Base-by-base conservation (phyloP, 2,329 filamentous ascomycete species). In the Aspergillus fijiensis region DNA sequence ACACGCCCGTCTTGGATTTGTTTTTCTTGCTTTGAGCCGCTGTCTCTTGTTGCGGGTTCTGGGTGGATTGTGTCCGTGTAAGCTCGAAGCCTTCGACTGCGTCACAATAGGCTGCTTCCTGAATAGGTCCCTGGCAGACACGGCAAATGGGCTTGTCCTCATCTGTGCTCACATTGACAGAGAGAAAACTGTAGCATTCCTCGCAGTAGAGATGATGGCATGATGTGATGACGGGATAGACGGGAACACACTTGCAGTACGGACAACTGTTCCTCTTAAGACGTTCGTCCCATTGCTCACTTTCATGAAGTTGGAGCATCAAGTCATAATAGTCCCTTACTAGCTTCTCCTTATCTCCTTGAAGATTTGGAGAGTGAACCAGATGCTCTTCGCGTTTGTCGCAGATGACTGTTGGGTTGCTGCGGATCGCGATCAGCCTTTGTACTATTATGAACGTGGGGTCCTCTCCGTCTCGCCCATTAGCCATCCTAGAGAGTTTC, bases 181-280 rank as follows among this genome's bases (percentile, higher is more conserved):
- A 29, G 3, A 63, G 54, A 11, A 3, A 10, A 2, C 52, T 55
- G 7, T 84, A 72, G 63, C 85, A 88, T 0, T 72, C 68, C 1
- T 69, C 58, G 69, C 86, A 88, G 63, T 84, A 85, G 5, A 86
- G 69, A 61, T 88, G 85, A 16, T 76, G 73, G 66, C 86, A 88
- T 4, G 77, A 71, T 0, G 83, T 84, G 31, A 83, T 72, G 10
- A 76, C 70, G 0, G 81, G 75, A 0, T 77, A 63, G 0, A 70
- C 64, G 0, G 82, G 81, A 0, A 69, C 52, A 23, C 67, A 64
- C 2, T 67, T 63, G 70, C 85, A 87, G 0, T 66, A 62, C 2
- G 68, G 64, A 67, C 85, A 86, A 2, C 67, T 63, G 0, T 67
- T 71, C 4, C 77, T 64, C 4, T 67, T 60, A 4, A 64, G 65